Evolutionary conservation across 108 stramenopile genomes (phyloP), one percentile per base, ranked within the genome.

Genomic region (Skeletonema tropicum): DNA sequence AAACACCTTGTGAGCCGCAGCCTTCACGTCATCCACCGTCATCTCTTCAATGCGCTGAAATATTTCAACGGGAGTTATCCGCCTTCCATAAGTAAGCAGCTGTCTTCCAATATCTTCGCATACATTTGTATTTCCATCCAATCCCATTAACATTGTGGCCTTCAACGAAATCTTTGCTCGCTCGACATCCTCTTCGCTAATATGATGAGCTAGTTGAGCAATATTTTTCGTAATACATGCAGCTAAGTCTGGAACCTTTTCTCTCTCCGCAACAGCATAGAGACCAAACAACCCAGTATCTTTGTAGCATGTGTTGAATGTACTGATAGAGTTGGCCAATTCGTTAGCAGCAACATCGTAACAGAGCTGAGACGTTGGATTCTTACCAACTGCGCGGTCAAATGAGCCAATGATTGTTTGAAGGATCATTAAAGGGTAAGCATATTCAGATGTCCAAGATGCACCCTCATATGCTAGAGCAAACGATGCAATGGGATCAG

Each of bases 281-380:
- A 99, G 64, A 33, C 98, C 99, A 78, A 99, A 99, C 12, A 99
- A 87, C 10, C 99, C 99, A 32, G 97, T 98, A 73, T 99, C 99
- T 84, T 99, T 98, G 92, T 99, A 99, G 87, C 97, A 96, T n/a
- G 98, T 98, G 86, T 99, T 99, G 88, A 99, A 99, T 11, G 98
- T 97, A 59, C 80, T 88, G 83, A 95, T 85, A 9, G 92, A 92
- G 82, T 98, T 97, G 55, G 96, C 97, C 26, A 91, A 73, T 69
- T 97, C 97, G 65, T 88, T 79, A 45, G 86, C 85, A 6, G 98
- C 97, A 19, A 99, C 86, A 70, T 95, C 94, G 76, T 94, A 93
- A 71, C 97, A 97, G 31, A 99, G 71, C 33, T 89, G 88, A 46
- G 93, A 94, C 32, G 95, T 88, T 30, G 87, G 90, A 80, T 95